Conservation (phyloP, 2,329 filamentous ascomycete genomes). For the Arthroderma uncinatum region DNA sequence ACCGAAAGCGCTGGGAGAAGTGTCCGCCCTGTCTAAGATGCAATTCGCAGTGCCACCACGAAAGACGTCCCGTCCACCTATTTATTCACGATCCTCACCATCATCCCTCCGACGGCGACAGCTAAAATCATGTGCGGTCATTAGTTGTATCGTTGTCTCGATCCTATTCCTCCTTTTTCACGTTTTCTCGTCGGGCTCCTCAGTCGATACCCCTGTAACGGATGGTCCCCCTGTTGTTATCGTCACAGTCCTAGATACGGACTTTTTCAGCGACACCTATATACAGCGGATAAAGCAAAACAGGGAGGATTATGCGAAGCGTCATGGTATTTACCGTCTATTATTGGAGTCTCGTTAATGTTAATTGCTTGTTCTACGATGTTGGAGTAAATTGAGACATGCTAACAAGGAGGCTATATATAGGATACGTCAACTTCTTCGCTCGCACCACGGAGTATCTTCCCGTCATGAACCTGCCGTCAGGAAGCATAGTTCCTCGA, state of each 20-base stretch:
- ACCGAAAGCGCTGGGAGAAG: neutral
- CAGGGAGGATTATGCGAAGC: constrained; percentile 68
- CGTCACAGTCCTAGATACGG: constrained; percentile 70
- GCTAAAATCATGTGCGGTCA: constrained; percentile 47
- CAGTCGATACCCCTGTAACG: constrained; percentile 25
- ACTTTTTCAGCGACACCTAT: constrained; percentile 54
- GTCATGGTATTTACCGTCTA: constrained; percentile 56
- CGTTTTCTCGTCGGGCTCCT: constrained; percentile 25
- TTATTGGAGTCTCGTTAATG: neutral
- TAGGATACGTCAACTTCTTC: constrained; percentile 81
- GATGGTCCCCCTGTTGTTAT: constrained; percentile 51
- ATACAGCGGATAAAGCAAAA: constrained; percentile 68
- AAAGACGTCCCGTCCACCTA: constrained; percentile 66
- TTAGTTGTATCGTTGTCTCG: constrained; percentile 44
- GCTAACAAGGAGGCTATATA: neutral
- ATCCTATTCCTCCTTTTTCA: constrained; percentile 51
- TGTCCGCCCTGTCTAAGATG: constrained; percentile 42
- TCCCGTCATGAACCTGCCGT: constrained; percentile 19
- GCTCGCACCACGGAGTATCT: constrained; percentile 63
- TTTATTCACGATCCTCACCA: constrained; percentile 47
- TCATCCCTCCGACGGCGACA: constrained; percentile 47
- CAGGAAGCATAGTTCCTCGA: constrained; percentile 32
- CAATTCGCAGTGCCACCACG: constrained; percentile 83
- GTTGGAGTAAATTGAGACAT: neutral
- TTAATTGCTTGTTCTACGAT: neutral